Conservation (phyloP, 2,329 filamentous ascomycete species). For the Xenoacremonium recifei region DNA sequence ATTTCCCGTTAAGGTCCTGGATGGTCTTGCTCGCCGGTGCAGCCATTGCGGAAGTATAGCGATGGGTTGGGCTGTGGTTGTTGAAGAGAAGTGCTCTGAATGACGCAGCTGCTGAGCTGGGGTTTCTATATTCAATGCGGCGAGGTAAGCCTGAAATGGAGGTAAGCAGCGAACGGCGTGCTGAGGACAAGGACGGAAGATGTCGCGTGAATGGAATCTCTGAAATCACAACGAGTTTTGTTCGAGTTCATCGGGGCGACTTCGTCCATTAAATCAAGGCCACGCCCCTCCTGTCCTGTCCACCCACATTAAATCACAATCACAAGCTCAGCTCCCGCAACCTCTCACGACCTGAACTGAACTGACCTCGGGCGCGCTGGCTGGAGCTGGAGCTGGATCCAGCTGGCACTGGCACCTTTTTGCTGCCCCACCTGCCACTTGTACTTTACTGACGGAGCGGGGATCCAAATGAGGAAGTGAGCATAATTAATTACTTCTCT, state of each 20-base stretch:
- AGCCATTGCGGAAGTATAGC: constrained; percentile 55
- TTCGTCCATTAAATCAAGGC: background rate
- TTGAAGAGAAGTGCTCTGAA: background rate
- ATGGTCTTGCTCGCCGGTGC: constrained; percentile 66
- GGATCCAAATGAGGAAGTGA: too few relatives aligned
- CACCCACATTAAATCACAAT: background rate
- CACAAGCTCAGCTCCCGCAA: background rate
- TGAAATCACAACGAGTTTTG: too few relatives aligned
- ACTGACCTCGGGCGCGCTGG: background rate
- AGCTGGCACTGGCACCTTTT: too few relatives aligned
- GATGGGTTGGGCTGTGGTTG: background rate
- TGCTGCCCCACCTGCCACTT: too few relatives aligned
- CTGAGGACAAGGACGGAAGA: too few relatives aligned
- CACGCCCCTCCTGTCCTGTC: background rate
- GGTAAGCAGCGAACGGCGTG: too few relatives aligned
- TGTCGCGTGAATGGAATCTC: too few relatives aligned
- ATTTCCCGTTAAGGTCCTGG: constrained; percentile 67
- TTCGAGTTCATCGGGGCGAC: background rate
- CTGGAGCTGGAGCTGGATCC: too few relatives aligned
- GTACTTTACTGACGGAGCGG: too few relatives aligned
- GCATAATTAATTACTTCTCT: too few relatives aligned
- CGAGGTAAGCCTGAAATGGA: too few relatives aligned
- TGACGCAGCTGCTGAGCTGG: background rate
- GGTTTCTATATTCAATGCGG: too few relatives aligned
- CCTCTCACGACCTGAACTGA: background rate